phyloP scores from a whole-genome alignment of 1,284 basidiomycete species.

The Boletus semigastroideus region DNA sequence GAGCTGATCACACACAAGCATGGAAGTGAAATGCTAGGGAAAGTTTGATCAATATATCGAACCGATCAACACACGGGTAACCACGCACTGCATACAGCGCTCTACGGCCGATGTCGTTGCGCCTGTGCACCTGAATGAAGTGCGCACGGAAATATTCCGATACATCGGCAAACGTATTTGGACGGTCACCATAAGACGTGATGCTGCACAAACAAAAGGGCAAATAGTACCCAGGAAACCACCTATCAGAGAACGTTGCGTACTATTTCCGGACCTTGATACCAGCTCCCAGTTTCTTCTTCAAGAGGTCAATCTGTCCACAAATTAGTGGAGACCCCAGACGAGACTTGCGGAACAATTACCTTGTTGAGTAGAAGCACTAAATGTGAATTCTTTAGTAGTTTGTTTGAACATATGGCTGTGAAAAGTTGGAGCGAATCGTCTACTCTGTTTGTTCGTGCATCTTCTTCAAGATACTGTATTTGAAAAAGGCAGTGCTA shows the following conservation, averaged over 20 bases:
- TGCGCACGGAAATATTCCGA: conserved; percentile 78
- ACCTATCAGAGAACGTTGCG: conserved; percentile 27
- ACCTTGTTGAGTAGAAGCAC: conserved; percentile 80
- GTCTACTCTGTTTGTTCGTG: conserved; percentile 72
- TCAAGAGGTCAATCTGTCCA: conserved; percentile 60
- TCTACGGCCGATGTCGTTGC: conserved; percentile 59
- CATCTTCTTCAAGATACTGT: conserved; percentile 79
- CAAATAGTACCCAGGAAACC: conserved; percentile 2
- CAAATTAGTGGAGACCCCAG: conserved; percentile 5
- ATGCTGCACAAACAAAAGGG: conserved; percentile 48
- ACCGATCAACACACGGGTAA: conserved; percentile 3
- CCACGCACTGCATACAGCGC: conserved; percentile 62
- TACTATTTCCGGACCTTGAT: conserved; percentile 70
- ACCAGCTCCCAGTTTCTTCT: conserved; percentile 62
- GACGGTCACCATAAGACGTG: conserved; percentile 73
- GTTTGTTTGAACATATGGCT: conserved; percentile 68
- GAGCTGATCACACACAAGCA: conserved; percentile 56
- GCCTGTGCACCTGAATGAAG: conserved; percentile 69
- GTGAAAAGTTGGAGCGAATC: conserved; percentile 79
- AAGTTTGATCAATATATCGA: conserved; percentile 13
- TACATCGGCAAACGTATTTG: conserved; percentile 69
- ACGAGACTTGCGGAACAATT: conserved; percentile 8
- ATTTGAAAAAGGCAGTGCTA: conserved; percentile 11
- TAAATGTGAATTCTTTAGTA: conserved; percentile 68
- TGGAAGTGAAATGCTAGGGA: conserved; percentile 71